Evolutionary conservation across 768 basidiomycete genomes (phyloP).

Genomic region (Paxillus ammoniavirescens): DNA sequence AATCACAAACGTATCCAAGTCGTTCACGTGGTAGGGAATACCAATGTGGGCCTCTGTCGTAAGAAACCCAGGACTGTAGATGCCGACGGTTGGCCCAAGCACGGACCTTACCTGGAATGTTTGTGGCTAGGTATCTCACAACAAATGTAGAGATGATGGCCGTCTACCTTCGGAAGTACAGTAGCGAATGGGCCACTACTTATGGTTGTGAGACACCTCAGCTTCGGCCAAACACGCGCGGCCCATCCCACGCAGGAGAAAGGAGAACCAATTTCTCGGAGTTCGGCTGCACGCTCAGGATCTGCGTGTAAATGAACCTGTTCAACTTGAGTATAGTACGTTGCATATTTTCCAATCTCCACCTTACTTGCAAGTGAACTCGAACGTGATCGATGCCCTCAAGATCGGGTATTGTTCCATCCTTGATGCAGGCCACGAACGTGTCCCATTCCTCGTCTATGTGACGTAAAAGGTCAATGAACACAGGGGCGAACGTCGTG

Average conservation of each 20-base stretch:
- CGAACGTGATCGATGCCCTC: constrained; percentile 6
- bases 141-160: neutral
- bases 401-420: constrained; percentile 7
- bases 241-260: constrained; percentile 14
- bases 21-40: neutral
- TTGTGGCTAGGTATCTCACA: neutral
- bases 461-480: constrained; percentile 6
- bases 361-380: constrained; percentile 2
- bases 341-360: too few species aligned
- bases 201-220: constrained; percentile 3
- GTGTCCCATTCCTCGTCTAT: constrained; percentile 5
- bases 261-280: constrained; percentile 13
- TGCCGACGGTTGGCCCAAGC: neutral
- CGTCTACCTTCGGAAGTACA: constrained; percentile 12
- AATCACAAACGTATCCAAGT: constrained; percentile 6
- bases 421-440: constrained; percentile 2
- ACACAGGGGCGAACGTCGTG: neutral
- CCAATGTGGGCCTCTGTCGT: neutral
- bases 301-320: constrained; percentile 4
- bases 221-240: constrained; percentile 12
- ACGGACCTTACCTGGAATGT: constrained; percentile 12
- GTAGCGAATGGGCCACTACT: constrained; percentile 14
- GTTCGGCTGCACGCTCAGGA: constrained; percentile 12
- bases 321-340: neutral
- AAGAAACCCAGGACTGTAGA: neutral